phyloP scores from a whole-genome alignment of 768 basidiomycete genomes.

The Flagelloscypha sp. region DNA sequence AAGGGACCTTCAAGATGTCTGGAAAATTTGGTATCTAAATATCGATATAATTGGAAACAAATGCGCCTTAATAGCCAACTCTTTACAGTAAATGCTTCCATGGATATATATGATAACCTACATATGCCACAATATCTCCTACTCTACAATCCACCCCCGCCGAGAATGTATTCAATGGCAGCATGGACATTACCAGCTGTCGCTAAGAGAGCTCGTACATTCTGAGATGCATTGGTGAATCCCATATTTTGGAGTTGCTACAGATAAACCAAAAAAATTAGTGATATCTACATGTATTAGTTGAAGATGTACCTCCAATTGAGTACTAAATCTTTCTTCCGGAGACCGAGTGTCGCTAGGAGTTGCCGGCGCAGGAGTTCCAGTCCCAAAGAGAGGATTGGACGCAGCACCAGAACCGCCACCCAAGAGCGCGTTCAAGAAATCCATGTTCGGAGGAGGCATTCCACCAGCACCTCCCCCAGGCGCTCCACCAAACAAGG shows the following conservation, averaged over 20 bases:
- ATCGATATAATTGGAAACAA: no score
- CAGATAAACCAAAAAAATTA: constrained; percentile 1
- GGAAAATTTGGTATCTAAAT: neutral
- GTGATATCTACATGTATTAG: neutral
- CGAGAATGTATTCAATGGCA: constrained; percentile 88
- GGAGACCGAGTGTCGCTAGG: constrained; percentile 68
- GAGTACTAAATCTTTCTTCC: constrained; percentile 88
- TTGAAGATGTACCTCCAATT: constrained; percentile 50
- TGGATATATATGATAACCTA: neutral
- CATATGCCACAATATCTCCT: no score
- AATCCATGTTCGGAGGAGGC: constrained; percentile 38
- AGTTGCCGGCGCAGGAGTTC: constrained; percentile 28
- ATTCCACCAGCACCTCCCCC: constrained; percentile 22
- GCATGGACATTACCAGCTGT: constrained; percentile 90
- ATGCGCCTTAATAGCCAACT: no score
- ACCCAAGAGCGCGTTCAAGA: constrained; percentile 12
- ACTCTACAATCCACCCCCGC: constrained; percentile 59
- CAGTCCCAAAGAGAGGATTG: constrained; percentile 11
- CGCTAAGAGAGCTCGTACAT: constrained; percentile 81
- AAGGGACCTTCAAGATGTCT: neutral
- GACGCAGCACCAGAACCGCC: constrained; percentile 21
- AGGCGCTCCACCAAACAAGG: constrained; percentile 15
- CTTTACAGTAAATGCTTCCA: no score
- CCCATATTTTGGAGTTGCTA: constrained; percentile 96
- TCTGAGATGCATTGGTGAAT: constrained; percentile 82